Evolutionary conservation across 2,329 filamentous ascomycete species (phyloP).

Genomic region (Xylariomycetidae sp.): DNA sequence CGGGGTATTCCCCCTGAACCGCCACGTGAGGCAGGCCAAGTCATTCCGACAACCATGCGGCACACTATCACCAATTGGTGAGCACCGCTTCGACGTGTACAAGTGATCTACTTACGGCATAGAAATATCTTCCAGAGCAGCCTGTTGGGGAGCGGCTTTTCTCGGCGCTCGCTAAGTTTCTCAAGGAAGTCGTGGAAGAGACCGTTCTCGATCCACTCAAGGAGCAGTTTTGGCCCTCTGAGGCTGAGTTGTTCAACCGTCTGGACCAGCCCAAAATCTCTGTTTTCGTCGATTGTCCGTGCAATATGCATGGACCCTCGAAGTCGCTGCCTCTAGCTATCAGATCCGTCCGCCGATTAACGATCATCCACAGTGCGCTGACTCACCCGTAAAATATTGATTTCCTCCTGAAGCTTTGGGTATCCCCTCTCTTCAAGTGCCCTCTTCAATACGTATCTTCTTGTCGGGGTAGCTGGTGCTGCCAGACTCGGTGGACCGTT

Average conservation of each 20-base stretch:
- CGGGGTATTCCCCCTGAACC: neutral
- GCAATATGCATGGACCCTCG: conserved; percentile 12
- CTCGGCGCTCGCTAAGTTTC: conserved; percentile 6
- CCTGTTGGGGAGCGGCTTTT: conserved; percentile 15
- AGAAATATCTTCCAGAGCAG: conserved; percentile 19
- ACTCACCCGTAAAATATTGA: conserved; percentile 10
- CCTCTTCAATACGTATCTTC: conserved; percentile 14
- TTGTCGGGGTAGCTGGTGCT: neutral
- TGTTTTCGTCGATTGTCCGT: conserved; percentile 8
- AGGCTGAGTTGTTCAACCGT: conserved; percentile 1
- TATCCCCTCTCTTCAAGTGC: conserved; percentile 4
- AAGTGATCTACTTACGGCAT: conserved; percentile 9
- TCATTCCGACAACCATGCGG: conserved; percentile 14
- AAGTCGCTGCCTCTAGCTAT: conserved; percentile 7
- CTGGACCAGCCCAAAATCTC: conserved; percentile 1
- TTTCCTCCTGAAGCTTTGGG: conserved; percentile 6
- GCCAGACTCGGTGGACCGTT: neutral
- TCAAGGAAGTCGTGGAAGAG: conserved; percentile 9
- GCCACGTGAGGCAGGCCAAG: conserved; percentile 11
- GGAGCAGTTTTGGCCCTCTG: conserved; percentile 8
- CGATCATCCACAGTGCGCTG: neutral
- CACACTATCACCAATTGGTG: conserved; percentile 9
- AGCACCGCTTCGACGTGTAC: neutral
- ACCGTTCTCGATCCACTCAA: conserved; percentile 17
- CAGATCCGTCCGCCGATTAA: neutral